These are phyloP conservation scores for Macadamia integrifolia DNA, from an alignment of 164 flowering plant genomes.

Conservation along the genomic window DNA sequence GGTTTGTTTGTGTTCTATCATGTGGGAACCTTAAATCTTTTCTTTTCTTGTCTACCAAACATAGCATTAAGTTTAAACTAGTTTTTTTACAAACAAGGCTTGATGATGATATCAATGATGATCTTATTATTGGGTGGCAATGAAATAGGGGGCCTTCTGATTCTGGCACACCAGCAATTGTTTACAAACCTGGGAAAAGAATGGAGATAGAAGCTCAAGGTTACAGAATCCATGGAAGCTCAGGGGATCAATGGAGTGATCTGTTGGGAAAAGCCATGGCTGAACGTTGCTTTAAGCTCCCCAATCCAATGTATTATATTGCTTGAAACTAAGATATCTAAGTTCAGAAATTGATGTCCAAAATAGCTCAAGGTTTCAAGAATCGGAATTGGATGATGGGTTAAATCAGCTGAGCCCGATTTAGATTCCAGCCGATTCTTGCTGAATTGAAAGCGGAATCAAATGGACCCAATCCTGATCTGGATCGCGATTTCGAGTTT, in stretches of 20 bases:
- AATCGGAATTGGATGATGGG: too few relatives aligned
- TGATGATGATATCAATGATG: background rate
- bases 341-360: too few relatives aligned
- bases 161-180: slow-evolving; percentile 42
- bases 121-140: background rate
- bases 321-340: slow-evolving; percentile 17
- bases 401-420: too few relatives aligned
- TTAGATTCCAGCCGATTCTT: too few relatives aligned
- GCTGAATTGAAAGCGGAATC: too few relatives aligned
- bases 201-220: slow-evolving; percentile 51
- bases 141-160: slow-evolving; percentile 50
- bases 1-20: slow-evolving; percentile 32
- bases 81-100: too few relatives aligned
- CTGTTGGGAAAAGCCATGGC: slow-evolving; percentile 58
- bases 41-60: too few relatives aligned
- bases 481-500: too few relatives aligned
- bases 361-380: too few relatives aligned
- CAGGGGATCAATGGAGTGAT: slow-evolving; percentile 96
- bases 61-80: too few relatives aligned
- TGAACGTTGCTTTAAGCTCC: slow-evolving; percentile 71
- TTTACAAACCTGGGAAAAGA: slow-evolving; percentile 79
- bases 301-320: slow-evolving; percentile 86
- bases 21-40: too few relatives aligned
- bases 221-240: slow-evolving; percentile 71
- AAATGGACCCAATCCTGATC: too few relatives aligned